A percentile compares a stretch with the other conserved stretches of the same genome.
Conservation (phyloP, 805 yeast genomes). For the Diddensiella caesifluorescens region DNA sequence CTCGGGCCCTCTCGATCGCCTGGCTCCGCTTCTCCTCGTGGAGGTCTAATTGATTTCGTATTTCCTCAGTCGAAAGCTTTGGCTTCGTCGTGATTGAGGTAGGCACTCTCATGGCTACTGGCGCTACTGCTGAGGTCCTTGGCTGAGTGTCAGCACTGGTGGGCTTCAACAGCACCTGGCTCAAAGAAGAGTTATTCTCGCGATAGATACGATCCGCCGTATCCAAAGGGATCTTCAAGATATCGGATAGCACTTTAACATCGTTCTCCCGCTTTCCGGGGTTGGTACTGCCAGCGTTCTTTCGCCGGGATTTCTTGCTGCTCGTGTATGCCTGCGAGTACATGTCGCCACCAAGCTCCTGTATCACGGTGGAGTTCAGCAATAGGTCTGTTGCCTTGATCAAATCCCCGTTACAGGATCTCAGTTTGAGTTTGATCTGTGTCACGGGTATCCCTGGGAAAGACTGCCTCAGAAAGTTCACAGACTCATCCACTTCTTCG, state of each 20-base stretch:
- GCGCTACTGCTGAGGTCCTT: too few species aligned
- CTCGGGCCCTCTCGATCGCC: too few species aligned
- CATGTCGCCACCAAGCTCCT: conserved; percentile 7
- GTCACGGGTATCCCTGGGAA: conserved; percentile 18
- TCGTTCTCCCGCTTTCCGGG: conserved; percentile 1
- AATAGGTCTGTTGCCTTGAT: conserved; percentile 17
- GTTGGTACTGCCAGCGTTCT: background rate
- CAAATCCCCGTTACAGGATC: conserved; percentile 16
- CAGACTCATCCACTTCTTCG: background rate
- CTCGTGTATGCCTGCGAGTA: conserved; percentile 5
- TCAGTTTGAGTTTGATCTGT: conserved; percentile 11
- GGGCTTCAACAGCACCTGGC: conserved; percentile 11
- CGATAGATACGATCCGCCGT: conserved; percentile 14
- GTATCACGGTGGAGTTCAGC: conserved; percentile 12
- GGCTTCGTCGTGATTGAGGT: too few species aligned
- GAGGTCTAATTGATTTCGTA: too few species aligned
- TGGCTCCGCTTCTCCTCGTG: too few species aligned
- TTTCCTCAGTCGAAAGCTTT: too few species aligned
- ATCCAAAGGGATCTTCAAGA: conserved; percentile 9
- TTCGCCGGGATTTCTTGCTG: conserved; percentile 1
- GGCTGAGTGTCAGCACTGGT: too few species aligned
- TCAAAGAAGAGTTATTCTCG: conserved; percentile 11
- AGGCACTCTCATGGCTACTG: too few species aligned
- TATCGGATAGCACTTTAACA: conserved; percentile 5
- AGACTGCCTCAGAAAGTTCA: conserved; percentile 16